These are phyloP conservation scores for Comarum palustre DNA, from an alignment of 306 rosid genomes.

Conservation along the genomic window DNA sequence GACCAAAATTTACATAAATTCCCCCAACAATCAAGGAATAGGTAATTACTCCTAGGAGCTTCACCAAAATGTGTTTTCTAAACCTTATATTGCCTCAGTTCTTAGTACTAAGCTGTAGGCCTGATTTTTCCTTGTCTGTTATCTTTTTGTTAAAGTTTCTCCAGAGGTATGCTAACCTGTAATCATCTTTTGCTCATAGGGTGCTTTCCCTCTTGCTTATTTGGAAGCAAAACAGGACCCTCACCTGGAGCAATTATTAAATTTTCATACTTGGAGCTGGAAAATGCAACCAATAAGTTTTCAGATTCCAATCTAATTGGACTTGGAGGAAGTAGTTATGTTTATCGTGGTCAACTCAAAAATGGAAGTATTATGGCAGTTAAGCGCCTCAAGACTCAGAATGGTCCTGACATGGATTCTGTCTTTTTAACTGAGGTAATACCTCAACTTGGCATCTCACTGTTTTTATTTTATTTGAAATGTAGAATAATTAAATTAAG, in stretches of 20 bases:
- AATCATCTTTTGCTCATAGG: constrained; percentile 38
- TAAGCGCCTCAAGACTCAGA: constrained; percentile 65
- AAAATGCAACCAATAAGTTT: constrained; percentile 72
- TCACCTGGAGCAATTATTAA: constrained; percentile 64
- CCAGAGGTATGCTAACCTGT: neutral
- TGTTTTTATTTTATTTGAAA: neutral
- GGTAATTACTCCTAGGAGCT: constrained; percentile 31
- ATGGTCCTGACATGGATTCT: constrained; percentile 63
- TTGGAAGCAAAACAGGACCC: constrained; percentile 49
- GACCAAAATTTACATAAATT: constrained; percentile 37
- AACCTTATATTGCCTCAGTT: neutral
- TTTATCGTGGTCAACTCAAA: constrained; percentile 70
- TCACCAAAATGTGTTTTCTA: neutral
- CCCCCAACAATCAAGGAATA: constrained; percentile 45
- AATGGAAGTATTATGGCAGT: constrained; percentile 71
- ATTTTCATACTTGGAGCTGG: constrained; percentile 73
- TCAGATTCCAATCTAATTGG: constrained; percentile 77
- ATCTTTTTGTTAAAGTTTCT: neutral
- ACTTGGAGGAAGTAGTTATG: constrained; percentile 88
- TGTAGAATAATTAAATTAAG: neutral
- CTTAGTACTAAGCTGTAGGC: constrained; percentile 1
- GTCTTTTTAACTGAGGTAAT: constrained; percentile 75
- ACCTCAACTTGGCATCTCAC: constrained; percentile 16
- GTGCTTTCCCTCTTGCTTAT: constrained; percentile 67
- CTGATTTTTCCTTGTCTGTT: neutral